Evolutionary conservation across 2,329 filamentous ascomycete species (phyloP), one percentile per base, ranked within the genome.

Genomic region (Niveomyces coronatus): DNA sequence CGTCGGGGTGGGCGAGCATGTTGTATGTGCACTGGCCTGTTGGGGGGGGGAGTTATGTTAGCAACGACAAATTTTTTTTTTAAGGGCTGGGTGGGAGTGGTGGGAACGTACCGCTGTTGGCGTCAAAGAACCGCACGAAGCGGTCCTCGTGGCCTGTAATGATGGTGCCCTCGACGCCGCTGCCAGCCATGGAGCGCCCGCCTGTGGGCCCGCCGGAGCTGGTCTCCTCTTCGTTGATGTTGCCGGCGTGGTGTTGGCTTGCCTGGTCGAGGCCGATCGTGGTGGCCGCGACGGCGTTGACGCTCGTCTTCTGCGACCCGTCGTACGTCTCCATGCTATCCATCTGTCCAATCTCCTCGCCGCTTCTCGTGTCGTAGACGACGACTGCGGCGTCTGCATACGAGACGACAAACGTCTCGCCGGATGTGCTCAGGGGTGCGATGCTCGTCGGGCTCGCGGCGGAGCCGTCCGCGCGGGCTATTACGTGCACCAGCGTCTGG

Each of bases 11-110:
- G 5, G 91, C 91, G 43, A 96, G 77, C 91, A 98, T 98, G 53
- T 84, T 93, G 63, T 98, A 98, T 46, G 91, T 96, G 64, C 88
- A 95, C 86, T 98, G 91, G 41, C 91, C 91, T 96, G 47, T n/a
- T 9, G 9, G n/a, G n/a, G n/a, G n/a, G n/a, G n/a, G n/a, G n/a
- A n/a, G n/a, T n/a, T n/a, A n/a, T n/a, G n/a, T n/a, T n/a, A n/a
- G n/a, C n/a, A 3, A 9, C 9, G 16, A 49, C 41, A 49, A 48
- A 49, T n/a, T 39, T 19, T 13, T 18, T 3, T 6, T 16, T 3
- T 9, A 7, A 14, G 24, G 31, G 43, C 39, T 36, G 26, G 27
- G 14, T 11, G 4, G 30, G 5, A 15, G 5, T 8, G 19, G 31
- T 28, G 15, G 28, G 23, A 29, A 76, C 85, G 62, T 82, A 96